Percentiles rank a stretch among this genome's conserved stretches.
Evolutionary conservation across 768 basidiomycete species (phyloP).

Genomic region (Rhizopogon roseolus): DNA sequence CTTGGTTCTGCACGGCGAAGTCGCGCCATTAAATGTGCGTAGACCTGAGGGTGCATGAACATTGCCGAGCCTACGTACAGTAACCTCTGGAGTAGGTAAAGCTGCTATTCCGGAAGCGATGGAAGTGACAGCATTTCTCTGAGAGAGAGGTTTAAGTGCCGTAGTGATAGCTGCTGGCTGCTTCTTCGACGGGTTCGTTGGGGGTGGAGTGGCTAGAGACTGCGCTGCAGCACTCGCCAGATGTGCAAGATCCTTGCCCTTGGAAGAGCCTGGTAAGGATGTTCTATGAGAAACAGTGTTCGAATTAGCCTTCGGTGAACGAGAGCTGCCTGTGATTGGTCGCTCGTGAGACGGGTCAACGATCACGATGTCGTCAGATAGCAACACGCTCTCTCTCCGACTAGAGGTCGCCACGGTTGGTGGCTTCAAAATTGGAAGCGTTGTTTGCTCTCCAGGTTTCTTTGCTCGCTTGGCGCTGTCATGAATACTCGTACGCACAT

Average conservation of each 20-base stretch:
- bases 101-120: neutral
- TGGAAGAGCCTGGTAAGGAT: neutral
- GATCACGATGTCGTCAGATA: neutral
- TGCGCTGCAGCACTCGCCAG: neutral
- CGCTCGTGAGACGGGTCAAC: neutral
- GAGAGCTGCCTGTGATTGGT: neutral
- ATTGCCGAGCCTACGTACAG: conserved; percentile 2
- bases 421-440: neutral
- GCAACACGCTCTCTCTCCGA: neutral
- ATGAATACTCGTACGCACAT: neutral
- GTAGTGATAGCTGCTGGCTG: neutral
- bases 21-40: neutral
- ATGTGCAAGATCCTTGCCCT: neutral
- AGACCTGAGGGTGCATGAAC: neutral
- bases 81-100: conserved; percentile 14
- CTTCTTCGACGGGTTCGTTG: conserved; percentile 2
- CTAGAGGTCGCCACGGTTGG: neutral
- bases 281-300: neutral
- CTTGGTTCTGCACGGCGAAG: neutral
- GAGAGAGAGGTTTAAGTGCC: neutral
- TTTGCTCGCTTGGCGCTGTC: neutral
- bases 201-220: conserved; percentile 10
- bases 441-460: neutral
- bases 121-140: neutral
- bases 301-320: neutral